Percentiles rank a stretch among this genome's conserved stretches.
Conservation (phyloP, 164 flowering plant species). For the Berberis vulgaris region DNA sequence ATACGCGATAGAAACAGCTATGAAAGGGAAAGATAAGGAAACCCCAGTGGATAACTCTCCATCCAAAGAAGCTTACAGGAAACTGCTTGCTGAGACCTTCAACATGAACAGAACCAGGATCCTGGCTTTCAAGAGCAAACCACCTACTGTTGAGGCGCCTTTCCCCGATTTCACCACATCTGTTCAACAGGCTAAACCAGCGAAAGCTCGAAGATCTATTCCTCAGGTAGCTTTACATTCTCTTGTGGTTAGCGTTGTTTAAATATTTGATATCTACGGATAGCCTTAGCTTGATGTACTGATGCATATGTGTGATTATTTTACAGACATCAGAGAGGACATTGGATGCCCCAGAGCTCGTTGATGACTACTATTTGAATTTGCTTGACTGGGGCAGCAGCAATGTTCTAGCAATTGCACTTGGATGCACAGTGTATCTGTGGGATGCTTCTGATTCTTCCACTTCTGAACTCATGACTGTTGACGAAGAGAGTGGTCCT, state of each 20-base stretch:
- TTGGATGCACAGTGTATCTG: constrained; percentile 40
- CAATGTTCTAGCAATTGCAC: constrained; percentile 54
- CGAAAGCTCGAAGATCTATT: constrained; percentile 35
- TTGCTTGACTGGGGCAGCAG: constrained; percentile 54
- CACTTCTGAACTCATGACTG: constrained; percentile 40
- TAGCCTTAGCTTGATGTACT: no score
- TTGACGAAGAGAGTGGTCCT: constrained; percentile 44
- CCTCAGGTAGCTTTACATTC: constrained; percentile 32
- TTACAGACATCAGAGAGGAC: constrained; percentile 57
- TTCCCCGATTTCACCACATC: constrained; percentile 18
- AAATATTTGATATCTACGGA: no score
- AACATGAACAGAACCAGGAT: constrained; percentile 49
- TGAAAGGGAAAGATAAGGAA: constrained; percentile 25
- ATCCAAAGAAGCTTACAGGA: constrained; percentile 36
- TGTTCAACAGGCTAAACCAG: constrained; percentile 15
- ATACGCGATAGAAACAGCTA: constrained; percentile 32
- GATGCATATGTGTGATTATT: background rate
- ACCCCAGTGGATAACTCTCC: constrained; percentile 29
- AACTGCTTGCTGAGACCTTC: constrained; percentile 35
- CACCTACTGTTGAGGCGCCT: constrained; percentile 26
- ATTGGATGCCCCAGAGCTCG: constrained; percentile 51
- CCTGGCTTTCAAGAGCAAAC: constrained; percentile 51
- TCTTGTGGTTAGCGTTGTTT: background rate
- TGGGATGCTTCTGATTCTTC: constrained; percentile 49
- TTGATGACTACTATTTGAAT: constrained; percentile 56